These are phyloP conservation scores for Choanephora cucurbitarum DNA, from an alignment of 371 early-diverging fungal genomes.

Conservation along the genomic window DNA sequence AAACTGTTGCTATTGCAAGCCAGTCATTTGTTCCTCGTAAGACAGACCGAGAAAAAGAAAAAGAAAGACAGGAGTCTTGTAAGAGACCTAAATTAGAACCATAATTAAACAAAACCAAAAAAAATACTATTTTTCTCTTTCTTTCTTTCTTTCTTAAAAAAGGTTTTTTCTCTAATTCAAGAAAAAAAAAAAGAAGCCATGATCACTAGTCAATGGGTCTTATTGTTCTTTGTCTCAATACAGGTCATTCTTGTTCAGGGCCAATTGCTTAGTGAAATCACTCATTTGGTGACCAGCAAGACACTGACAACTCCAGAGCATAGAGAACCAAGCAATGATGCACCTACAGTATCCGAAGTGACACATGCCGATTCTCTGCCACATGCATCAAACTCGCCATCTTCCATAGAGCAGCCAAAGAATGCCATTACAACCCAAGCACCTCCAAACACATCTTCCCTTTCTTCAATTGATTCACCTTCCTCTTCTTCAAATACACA, in stretches of 20 bases:
- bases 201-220: conserved; percentile 2
- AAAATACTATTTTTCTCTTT: background rate
- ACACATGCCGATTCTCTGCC: background rate
- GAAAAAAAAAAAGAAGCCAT: too few relatives aligned
- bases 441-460: background rate
- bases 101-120: too few relatives aligned
- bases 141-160: conserved; percentile 1
- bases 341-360: background rate
- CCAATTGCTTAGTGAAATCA: too few relatives aligned
- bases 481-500: conserved; percentile 9
- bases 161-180: too few relatives aligned
- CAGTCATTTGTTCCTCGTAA: conserved; percentile 56
- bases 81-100: conserved; percentile 44
- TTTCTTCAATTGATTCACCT: background rate
- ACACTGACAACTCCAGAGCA: too few relatives aligned
- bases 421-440: background rate
- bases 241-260: too few relatives aligned
- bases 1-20: conserved; percentile 27
- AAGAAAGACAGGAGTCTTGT: conserved; percentile 34
- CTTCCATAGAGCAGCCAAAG: background rate
- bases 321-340: too few relatives aligned
- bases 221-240: conserved; percentile 1
- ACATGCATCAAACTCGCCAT: background rate
- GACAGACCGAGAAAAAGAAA: conserved; percentile 63
- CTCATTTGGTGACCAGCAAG: too few relatives aligned